Base-by-base conservation (phyloP, 78 protist species). In the Dictyostelium discoideum region DNA sequence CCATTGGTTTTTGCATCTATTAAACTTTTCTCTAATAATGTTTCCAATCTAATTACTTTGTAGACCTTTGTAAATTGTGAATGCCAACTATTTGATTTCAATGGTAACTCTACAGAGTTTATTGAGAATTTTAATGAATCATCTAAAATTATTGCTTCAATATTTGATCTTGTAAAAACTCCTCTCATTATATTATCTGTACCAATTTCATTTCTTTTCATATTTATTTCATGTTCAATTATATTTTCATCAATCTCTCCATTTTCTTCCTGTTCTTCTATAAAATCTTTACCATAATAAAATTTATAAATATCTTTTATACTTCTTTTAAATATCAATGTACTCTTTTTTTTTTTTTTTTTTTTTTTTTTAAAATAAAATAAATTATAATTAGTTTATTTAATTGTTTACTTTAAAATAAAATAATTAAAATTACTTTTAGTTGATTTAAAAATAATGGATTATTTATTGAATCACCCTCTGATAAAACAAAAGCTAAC, bases 251-350 rank as follows among this genome's bases (percentile, higher is more conserved):
- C 48, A 42, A 10, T 22, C 5, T 42, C 57, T 0, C 42, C 42
- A 40, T 32, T 40, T 39, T 74, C 40, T 37, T 29, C 40, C 39
- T 74, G 46, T 4, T 29, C 24, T 74, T n/a, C 44, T 42, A 74
- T 74, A 74, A 54, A 54, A 54, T 54, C 65, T 54, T 74, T 37
- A 13, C 9, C 57, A 42, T 40, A 20, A 82, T 90, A 90, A 13
- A 90, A 50, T 6, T 81, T 39, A 24, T 65, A 63, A 24, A 90
- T 44, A 14, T 90, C 94, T 48, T 82, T 90, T 24, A 90, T 72
- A 48, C 83, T 42, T 82, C 94, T 80, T 72, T 82, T 80, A 73
- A 65, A 90, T 60, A 37, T 50, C 50, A 90, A 82, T 82, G 94
- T 72, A 72, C 76, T 82, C 93, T 54, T 54, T 88, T 14, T 14